Base-by-base conservation (phyloP, 768 basidiomycete genomes). In the Lactarius sanguifluus region DNA sequence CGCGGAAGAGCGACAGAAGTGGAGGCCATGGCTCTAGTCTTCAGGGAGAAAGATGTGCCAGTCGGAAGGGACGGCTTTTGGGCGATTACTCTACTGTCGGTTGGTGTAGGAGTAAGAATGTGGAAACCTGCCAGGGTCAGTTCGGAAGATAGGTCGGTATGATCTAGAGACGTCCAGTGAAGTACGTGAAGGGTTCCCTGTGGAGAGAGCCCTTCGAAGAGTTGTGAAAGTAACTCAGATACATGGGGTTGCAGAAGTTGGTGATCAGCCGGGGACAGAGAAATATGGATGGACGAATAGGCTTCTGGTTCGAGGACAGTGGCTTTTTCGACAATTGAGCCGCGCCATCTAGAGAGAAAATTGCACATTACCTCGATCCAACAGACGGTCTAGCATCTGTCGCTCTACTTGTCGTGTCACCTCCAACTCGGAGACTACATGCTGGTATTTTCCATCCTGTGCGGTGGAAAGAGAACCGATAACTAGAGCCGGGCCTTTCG, bases 381-480 rank as follows among this genome's bases (percentile, higher is more conserved):
- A 78, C 67, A 96, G 78, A 67, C 94, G 82, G 75, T 96, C 93
- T 34, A 94, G 77, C 79, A 95, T 85, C 73, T 93, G 87, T 72
- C 83, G 88, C 71, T 95, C 92, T 36, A 92, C 86, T 40, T 78
- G 72, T 68, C 82, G 76, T 20, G 79, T 81, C 64, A 76, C 76
- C 75, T 85, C 84, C 65, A 93, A 77, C 69, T 81, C 79, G 8
- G 85, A 81, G 60, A 92, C 81, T 67, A 92, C 77, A 1, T 82
- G 76, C 75, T 94, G 91, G 74, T 93, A 94, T 74, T 81, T 83
- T 38, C 93, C 94, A 73, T 92, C 86, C 74, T 86, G 83, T 4
- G 92, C 93, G 0, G 92, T 90, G 4, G 82, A 79, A 23, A 88
- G 84, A 9, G 92, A 92, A 63, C 93, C 91, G 69, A 96, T 86